Base-by-base conservation (phyloP, 192 early-diverging fungal genomes). In the Pilobolus umbonatus region DNA sequence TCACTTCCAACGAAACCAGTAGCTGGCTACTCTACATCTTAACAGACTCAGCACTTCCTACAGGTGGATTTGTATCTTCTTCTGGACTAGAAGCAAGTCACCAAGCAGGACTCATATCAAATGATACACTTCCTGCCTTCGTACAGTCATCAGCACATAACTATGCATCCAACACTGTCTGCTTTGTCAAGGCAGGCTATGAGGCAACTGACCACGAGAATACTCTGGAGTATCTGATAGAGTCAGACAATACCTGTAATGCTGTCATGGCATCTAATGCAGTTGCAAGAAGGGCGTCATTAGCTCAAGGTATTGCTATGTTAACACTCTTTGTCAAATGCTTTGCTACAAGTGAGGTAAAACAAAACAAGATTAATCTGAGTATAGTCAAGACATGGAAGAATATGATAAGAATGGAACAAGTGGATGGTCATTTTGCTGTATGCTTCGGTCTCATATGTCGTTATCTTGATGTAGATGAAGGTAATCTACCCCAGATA, bases 21-120 rank as follows among this genome's bases (percentile, higher is more conserved):
- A 63, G 79, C 17, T 94, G 88, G 90, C 75, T 93, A 5, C 80
- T 93, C 6, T 88, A 85, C 74, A 79, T 90, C 59, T 77, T 98
- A 17, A 83, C 90, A 4, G 95, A 98, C 74, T 96, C 93, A 7
- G 89, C 92, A 39, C 79, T 98, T 8, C 95, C 95, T 1, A 94
- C 91, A 0, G 93, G 95, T 24, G 95, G 95, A 6, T 98, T 98
- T 72, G 90, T 98, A 17, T 86, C 93, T 17, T 96, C 93, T 8
- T 82, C 84, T 7, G 95, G 94, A 0, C 80, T 98, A 6, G 95
- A 98, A 67, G 87, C 92, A 2, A 85, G 88, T 39, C 64, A 82
- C 40, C 91, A 93, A 50, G 62, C 76, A 45, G 86, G 84, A 12
- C 76, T 81, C 38, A 73, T 93, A 36, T 65, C 72, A 12, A 28